phyloP scores from a whole-genome alignment of 106 monocot genomes.

The Dactylorhiza incarnata region DNA sequence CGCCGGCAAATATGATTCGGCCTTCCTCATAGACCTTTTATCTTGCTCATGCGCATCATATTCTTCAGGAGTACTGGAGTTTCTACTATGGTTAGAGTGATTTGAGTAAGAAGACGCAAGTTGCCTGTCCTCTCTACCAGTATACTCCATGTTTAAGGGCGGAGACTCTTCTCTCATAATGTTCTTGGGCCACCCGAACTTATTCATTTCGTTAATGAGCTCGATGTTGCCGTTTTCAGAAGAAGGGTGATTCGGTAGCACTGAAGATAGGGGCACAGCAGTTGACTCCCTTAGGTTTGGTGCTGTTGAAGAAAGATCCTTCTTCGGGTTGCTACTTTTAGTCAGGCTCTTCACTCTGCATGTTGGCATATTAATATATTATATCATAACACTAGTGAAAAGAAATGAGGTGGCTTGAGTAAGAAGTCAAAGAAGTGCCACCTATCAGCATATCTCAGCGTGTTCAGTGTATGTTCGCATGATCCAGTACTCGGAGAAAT shows the following conservation, averaged over 20 bases:
- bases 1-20: background rate
- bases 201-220: slow-evolving; percentile 35
- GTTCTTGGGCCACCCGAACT: slow-evolving; percentile 52
- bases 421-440: slow-evolving; percentile 5
- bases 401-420: background rate
- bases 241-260: slow-evolving; percentile 21
- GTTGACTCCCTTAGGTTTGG: slow-evolving; percentile 59
- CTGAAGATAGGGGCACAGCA: slow-evolving; percentile 44
- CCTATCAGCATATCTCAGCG: slow-evolving; percentile 98
- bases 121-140: slow-evolving; percentile 1
- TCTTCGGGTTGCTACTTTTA: slow-evolving; percentile 76
- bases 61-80: background rate
- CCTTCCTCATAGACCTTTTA: background rate
- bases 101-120: slow-evolving; percentile 21
- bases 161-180: slow-evolving; percentile 30
- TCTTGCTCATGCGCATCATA: background rate
- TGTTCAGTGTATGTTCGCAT: slow-evolving; percentile 95
- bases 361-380: background rate
- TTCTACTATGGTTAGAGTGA: slow-evolving; percentile 4
- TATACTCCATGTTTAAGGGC: slow-evolving; percentile 28
- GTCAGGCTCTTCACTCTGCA: slow-evolving; percentile 86
- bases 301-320: slow-evolving; percentile 46
- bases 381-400: background rate
- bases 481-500: slow-evolving; percentile 90
- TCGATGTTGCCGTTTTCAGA: slow-evolving; percentile 28